Evolutionary conservation across 352 stramenopile genomes (phyloP), one percentile per base, ranked within the genome.

Genomic region (Phytopythium chamaehyphon): DNA sequence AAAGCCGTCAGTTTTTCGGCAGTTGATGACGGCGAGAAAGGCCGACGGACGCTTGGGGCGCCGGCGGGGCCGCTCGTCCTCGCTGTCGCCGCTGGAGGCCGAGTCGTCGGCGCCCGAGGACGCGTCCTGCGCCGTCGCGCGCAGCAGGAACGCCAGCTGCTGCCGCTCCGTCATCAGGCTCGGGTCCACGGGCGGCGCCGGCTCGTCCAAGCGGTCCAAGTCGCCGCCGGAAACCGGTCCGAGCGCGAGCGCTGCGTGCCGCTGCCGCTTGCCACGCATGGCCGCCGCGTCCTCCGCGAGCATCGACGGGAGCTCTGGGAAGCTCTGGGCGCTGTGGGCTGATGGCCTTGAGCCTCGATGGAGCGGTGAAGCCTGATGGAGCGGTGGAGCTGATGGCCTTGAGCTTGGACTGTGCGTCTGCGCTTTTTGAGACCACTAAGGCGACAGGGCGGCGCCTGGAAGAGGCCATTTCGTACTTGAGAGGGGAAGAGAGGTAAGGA

Each of bases 81-180:
- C 62, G 6, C 55, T 74, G 51, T 54, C 73, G 3, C 61, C 69
- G 23, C 42, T 24, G 12, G 57, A 57, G 31, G 57, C 64, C 12
- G 59, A 68, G 8, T 49, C 59, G 26, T 54, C 52, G 2, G 19
- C 46, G 33, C 43, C 55, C 28, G 69, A 61, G 31, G 64, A 75
- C 24, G 68, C 73, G n/a, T 79, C 73, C 15, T 81, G 76, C 31
- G 81, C 77, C 1, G 81, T 89, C 40, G 69, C 76, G 4, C 77
- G 75, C 54, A 91, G 60, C 19, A 91, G 64, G 55, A 91, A 91
- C 44, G 81, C 73, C 47, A 91, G 55, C 55, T 89, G 81, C 57
- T 91, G 81, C 10, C 81, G 76, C 64, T 91, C 81, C 40, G 81
- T 91, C 81, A 91, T 91, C 21, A 86, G 63, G 43, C 70, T 84